Conservation (phyloP, 208 protist genomes). For the Phytomonas francai region DNA sequence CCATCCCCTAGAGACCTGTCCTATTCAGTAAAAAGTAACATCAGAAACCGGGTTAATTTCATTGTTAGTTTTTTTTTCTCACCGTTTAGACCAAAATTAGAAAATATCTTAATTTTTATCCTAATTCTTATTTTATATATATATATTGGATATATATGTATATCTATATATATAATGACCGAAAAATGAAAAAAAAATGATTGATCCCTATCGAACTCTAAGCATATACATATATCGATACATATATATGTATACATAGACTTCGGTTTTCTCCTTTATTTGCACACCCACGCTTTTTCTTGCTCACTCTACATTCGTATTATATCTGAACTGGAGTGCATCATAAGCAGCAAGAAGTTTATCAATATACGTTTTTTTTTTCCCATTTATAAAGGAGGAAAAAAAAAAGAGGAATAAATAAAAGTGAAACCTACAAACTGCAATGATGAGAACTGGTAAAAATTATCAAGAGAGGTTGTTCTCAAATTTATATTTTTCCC, state of each 20-base stretch:
- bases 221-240: too few species aligned
- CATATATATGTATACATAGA: too few species aligned
- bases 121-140: constrained; percentile 8
- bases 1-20: too few species aligned
- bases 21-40: neutral
- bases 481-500: neutral
- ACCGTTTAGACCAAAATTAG: too few species aligned
- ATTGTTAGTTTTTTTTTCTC: constrained; percentile 4
- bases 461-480: neutral
- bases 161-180: too few species aligned
- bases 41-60: neutral
- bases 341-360: too few species aligned
- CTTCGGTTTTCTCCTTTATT: constrained; percentile 1
- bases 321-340: too few species aligned
- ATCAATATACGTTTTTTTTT: neutral
- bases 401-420: neutral
- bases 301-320: neutral
- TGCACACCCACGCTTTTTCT: neutral
- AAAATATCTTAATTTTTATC: constrained; percentile 13
- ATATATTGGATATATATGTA: constrained; percentile 2
- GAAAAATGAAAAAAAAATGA: constrained; percentile 14
- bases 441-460: neutral
- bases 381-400: neutral
- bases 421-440: constrained; percentile 3
- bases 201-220: constrained; percentile 1